Evolutionary conservation across 2,329 filamentous ascomycete genomes (phyloP), one percentile per base, ranked within the genome.

Genomic region (Diplodia sapinea): DNA sequence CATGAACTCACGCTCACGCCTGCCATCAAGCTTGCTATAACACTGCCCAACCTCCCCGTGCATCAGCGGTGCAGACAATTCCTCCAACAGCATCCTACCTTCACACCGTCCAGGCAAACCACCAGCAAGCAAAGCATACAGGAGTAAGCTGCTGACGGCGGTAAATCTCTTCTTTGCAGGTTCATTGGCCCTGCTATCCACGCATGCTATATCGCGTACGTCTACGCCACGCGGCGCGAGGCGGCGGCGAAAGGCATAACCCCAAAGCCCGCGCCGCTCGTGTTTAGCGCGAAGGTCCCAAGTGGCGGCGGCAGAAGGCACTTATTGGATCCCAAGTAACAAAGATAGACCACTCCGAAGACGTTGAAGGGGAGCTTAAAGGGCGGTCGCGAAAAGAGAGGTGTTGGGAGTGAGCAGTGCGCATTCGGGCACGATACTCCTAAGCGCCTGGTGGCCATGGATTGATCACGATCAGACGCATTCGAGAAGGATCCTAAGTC

Each of bases 141-240:
- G 17, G 15, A 47, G 43, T 11, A 43, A 43, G 38, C 13, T 47
- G 7, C 1, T 38, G 36, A 38, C 9, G 36, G 11, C 36, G 20
- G 26, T 59, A 54, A 68, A 51, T 67, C 33, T n/a, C 4, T 8
- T 36, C 9, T 29, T 33, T 52, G 15, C 68, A 88, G 87, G n/a
- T 91, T 89, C 77, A 79, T 95, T 62, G 91, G 8, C 89, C 93
- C 11, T 36, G 33, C 33, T 72, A 86, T 94, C 65, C 80, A 93
- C 76, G 91, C 91, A 52, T 93, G 94, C 78, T 95, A 94, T 77
- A 72, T 93, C 69, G 88, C 93, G 79, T 96, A 93, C 77, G 83
- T 96, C 70, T 96, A 94, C 81, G 94, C 90, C 78, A 87, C 92
- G 73, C 89, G 90, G 49, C 85, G 84, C 65, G 88, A 92, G 72